Evolutionary conservation across 805 yeast species (phyloP), one percentile per base, ranked within the genome.

Genomic region (Wickerhamiella allomyrinae): DNA sequence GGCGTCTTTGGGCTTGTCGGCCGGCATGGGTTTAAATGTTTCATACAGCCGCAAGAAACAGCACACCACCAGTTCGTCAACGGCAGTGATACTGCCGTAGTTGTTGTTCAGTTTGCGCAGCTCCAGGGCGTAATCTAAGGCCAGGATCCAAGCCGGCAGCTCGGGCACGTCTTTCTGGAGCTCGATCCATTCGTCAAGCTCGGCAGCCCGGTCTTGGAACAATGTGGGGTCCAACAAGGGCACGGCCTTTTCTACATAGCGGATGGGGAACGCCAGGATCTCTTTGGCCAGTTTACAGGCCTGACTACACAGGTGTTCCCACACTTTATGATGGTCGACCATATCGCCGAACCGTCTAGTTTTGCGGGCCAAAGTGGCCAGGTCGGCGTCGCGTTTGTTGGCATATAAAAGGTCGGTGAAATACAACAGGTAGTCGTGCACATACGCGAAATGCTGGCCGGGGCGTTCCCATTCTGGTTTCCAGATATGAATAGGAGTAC

Each of bases 391-490:
- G 51, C 85, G 89, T 8, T 67, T 60, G 7, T 71, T 65, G 20
- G 65, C 58, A 25, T 67, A 62, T 20, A 83, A 58, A 20, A 87
- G 53, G 19, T 70, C 71, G 37, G 80, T 69, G 51, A 69, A 77
- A 54, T 78, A 80, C 37, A 63, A 57, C 19, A 83, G 71, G 55
- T 91, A 89, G 41, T 76, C 74, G 48, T 67, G 70, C 24, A 79
- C 78, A 59, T 80, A 85, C 9, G 74, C 75, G 57, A 86, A 89
- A 59, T 89, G 95, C 51, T 82, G 84, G 0, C 99, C 99, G 0
- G 96, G 91, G 17, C 93, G 62, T 57, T 93, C 98, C 51, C 68
- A 59, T 38, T 86, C 95, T 0, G 96, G 94, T 51, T 85, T 85
- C 97, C 98, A 91, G 44, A 91, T 82, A 49, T 75, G 79, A 1